Evolutionary conservation across 2,329 filamentous ascomycete species (phyloP).

Genomic region (Thielaviopsis ethacetica): DNA sequence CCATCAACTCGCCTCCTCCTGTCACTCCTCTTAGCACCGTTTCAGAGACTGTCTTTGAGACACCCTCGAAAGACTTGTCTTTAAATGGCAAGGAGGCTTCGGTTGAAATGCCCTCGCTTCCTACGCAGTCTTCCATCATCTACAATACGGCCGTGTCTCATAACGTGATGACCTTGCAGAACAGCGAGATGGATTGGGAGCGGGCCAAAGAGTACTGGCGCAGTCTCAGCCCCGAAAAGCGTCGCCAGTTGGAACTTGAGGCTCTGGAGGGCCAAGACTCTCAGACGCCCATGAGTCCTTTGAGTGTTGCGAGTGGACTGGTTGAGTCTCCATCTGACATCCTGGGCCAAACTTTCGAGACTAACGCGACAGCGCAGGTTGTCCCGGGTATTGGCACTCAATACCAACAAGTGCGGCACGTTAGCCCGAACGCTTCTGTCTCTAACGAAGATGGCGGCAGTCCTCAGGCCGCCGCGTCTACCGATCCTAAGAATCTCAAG

Average conservation of each 20-base stretch:
- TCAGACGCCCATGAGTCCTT: slow-evolving; percentile 2
- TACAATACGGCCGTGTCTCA: neutral
- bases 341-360: slow-evolving; percentile 8
- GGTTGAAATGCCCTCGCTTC: neutral
- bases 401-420: neutral
- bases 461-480: neutral
- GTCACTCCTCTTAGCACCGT: neutral
- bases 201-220: slow-evolving; percentile 55
- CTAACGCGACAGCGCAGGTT: slow-evolving; percentile 6
- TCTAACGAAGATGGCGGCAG: neutral
- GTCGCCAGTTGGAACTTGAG: slow-evolving; percentile 43
- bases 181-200: slow-evolving; percentile 40
- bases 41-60: slow-evolving; percentile 2
- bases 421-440: neutral
- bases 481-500: neutral
- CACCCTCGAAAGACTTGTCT: neutral
- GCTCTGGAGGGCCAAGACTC: slow-evolving; percentile 18
- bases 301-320: neutral
- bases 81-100: neutral
- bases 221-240: slow-evolving; percentile 44
- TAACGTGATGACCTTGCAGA: slow-evolving; percentile 1
- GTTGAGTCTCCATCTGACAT: slow-evolving; percentile 3
- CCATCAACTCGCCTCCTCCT: neutral
- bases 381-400: slow-evolving; percentile 1
- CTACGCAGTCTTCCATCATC: neutral